Conservation (phyloP, 495 filamentous ascomycete genomes). For the Rhypophila decipiens region DNA sequence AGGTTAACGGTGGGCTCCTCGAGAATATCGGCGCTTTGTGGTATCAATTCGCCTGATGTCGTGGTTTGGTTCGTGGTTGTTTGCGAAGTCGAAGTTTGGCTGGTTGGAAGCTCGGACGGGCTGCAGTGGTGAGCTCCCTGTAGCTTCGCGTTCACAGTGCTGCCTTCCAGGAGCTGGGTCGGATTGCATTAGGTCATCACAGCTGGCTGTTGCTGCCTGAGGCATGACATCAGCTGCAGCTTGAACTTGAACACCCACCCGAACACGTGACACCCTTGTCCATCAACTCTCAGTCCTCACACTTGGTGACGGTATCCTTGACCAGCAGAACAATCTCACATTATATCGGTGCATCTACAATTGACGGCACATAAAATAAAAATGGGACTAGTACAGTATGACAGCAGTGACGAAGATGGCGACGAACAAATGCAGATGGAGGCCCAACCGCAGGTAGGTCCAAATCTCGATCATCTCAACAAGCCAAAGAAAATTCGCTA, state of each 20-base stretch:
- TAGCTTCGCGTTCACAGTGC: conserved; percentile 35
- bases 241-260: neutral
- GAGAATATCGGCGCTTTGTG: no score
- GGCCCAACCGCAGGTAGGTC: conserved; percentile 2
- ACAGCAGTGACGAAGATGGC: conserved; percentile 73
- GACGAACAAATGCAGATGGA: conserved; percentile 21
- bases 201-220: conserved; percentile 8
- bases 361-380: neutral
- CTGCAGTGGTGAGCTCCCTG: conserved; percentile 5
- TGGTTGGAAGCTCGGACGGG: conserved; percentile 4
- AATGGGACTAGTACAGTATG: conserved; percentile 69
- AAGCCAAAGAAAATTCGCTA: no score
- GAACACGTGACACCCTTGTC: conserved; percentile 27
- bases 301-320: neutral
- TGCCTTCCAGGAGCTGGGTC: conserved; percentile 20
- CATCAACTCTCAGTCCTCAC: conserved; percentile 9
- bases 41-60: no score
- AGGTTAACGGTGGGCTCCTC: no score
- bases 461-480: no score
- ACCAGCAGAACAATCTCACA: no score
- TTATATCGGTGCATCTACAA: neutral
- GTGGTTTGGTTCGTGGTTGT: conserved; percentile 17
- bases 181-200: no score
- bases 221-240: conserved; percentile 8
- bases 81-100: conserved; percentile 15